phyloP scores from a whole-genome alignment of 2,329 filamentous ascomycete genomes.

The Trichoderma cornu-damae region DNA sequence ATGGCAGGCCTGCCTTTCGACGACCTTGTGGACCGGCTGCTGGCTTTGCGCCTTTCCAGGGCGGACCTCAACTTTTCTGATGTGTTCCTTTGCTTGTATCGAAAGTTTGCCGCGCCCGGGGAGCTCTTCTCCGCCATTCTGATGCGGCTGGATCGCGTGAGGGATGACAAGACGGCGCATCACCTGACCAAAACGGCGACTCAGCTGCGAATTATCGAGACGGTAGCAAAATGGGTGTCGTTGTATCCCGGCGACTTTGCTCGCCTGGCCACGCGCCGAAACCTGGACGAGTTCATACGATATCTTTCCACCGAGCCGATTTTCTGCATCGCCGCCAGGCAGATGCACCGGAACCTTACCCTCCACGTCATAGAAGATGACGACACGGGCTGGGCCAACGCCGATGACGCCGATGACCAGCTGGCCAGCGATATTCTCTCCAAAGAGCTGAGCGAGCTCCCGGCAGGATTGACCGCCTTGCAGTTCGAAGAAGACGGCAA shows the following conservation, averaged over 20 bases:
- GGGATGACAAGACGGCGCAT: constrained; percentile 59
- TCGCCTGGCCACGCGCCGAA: constrained; percentile 64
- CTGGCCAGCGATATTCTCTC: constrained; percentile 33
- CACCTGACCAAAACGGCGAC: constrained; percentile 73
- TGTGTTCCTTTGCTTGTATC: constrained; percentile 87
- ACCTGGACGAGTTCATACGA: constrained; percentile 68
- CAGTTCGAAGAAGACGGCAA: constrained; percentile 44
- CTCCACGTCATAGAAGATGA: constrained; percentile 74
- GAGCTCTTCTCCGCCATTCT: constrained; percentile 75
- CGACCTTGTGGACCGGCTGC: constrained; percentile 79
- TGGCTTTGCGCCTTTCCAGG: constrained; percentile 75
- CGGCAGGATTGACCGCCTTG: constrained; percentile 42
- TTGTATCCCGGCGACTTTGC: constrained; percentile 93
- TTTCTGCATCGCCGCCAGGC: constrained; percentile 77
- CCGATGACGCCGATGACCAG: constrained; percentile 52
- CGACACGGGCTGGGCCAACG: constrained; percentile 86
- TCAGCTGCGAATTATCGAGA: constrained; percentile 77
- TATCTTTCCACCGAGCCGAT: constrained; percentile 72
- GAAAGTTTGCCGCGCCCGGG: constrained; percentile 82
- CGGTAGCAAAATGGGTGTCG: constrained; percentile 83
- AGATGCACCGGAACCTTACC: constrained; percentile 76
- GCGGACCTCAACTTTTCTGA: constrained; percentile 84
- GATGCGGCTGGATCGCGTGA: constrained; percentile 65
- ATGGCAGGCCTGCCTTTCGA: constrained; percentile 54
- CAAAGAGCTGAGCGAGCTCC: constrained; percentile 38